A percentile compares a stretch with the other conserved stretches of the same genome.
These are phyloP conservation scores for Chamaenerion angustifolium DNA, from an alignment of 345 rosid species.

Conservation along the genomic window DNA sequence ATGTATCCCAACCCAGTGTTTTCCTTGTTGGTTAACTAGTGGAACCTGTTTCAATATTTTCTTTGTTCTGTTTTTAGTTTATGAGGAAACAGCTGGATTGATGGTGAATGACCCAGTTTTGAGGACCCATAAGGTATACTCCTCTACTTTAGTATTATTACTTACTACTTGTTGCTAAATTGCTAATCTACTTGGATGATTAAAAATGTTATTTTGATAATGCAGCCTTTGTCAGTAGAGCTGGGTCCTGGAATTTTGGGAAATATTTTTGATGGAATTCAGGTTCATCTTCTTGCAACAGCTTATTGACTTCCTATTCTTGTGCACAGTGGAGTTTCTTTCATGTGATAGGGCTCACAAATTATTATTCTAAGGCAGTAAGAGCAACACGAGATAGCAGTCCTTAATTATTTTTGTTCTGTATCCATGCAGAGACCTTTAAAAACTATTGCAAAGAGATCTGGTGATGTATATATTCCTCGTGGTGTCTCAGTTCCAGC, in stretches of 20 bases:
- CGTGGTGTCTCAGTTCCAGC: slow-evolving; percentile 99
- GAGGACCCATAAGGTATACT: slow-evolving; percentile 68
- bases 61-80: slow-evolving; percentile 30
- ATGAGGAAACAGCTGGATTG: slow-evolving; percentile 94
- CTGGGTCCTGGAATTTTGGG: slow-evolving; percentile 98
- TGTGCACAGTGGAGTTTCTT: no score
- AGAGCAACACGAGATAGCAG: no score
- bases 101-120: slow-evolving; percentile 92
- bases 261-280: slow-evolving; percentile 96
- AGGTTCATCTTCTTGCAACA: slow-evolving; percentile 32
- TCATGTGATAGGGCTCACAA: no score
- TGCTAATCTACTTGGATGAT: background rate
- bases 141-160: background rate
- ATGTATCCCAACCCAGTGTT: no score
- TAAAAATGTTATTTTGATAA: slow-evolving; percentile 7
- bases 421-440: slow-evolving; percentile 59
- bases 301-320: no score
- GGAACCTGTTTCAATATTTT: background rate
- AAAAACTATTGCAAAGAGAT: slow-evolving; percentile 86
- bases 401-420: background rate
- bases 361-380: no score
- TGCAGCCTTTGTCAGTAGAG: slow-evolving; percentile 96
- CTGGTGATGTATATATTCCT: slow-evolving; percentile 98
- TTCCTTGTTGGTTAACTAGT: background rate
- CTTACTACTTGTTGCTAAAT: background rate